Percentiles rank a stretch among this genome's conserved stretches.
These are phyloP conservation scores for Hemerocallis citrina DNA, from an alignment of 106 monocot species.

Conservation along the genomic window DNA sequence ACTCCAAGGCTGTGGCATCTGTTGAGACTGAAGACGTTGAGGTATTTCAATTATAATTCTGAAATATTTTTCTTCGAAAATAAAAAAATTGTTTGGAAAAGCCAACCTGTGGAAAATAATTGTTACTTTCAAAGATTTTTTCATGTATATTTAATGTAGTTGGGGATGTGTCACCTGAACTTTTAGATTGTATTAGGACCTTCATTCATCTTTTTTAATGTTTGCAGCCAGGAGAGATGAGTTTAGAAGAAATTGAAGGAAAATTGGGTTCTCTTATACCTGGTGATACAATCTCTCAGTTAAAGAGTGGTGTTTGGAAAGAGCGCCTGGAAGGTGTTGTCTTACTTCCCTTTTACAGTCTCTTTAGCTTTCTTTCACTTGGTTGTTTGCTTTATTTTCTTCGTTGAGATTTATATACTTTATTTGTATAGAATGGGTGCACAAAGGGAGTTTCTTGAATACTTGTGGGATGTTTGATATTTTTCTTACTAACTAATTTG, in stretches of 20 bases:
- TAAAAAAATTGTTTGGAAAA: too few species aligned
- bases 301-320: constrained; percentile 97
- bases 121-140: too few species aligned
- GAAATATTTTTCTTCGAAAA: too few species aligned
- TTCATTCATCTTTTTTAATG: not conserved
- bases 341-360: not conserved
- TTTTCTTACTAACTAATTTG: too few species aligned
- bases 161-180: not conserved
- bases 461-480: too few species aligned
- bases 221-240: constrained; percentile 90
- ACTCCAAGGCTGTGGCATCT: constrained; percentile 31
- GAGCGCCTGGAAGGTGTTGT: constrained; percentile 90
- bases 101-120: too few species aligned
- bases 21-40: constrained; percentile 84
- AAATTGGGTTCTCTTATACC: constrained; percentile 58
- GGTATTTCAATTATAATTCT: constrained; percentile 26
- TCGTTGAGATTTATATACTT: too few species aligned
- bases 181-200: not conserved
- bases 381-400: too few species aligned
- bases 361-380: too few species aligned
- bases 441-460: too few species aligned
- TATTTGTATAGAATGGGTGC: too few species aligned
- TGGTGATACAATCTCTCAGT: constrained; percentile 58
- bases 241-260: constrained; percentile 91
- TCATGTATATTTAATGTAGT: too few species aligned